Evolutionary conservation across 2,329 filamentous ascomycete species (phyloP), one percentile per base, ranked within the genome.

Genomic region (Colletotrichum tamarilloi): DNA sequence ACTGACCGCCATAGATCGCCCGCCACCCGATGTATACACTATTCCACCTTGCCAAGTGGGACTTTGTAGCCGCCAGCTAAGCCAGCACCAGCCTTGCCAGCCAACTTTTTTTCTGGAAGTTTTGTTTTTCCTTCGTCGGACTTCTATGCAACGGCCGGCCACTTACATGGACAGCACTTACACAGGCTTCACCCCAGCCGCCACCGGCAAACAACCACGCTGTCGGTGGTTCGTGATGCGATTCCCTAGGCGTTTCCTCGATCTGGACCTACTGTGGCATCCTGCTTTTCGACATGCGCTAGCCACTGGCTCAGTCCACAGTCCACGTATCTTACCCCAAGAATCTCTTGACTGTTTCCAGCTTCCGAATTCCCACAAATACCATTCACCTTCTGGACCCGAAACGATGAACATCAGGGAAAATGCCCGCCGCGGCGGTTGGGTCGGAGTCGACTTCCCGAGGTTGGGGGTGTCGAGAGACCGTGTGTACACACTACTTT

Each of bases 1-100:
- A 73, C 74, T 75, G 74, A 75, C 74, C 73, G 74, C 74, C 59
- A 73, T 49, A 58, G 73, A 75, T 75, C 73, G 66, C 69, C 74
- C 65, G 56, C 42, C 68, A 53, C 60, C 62, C 46, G 49, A 65
- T 26, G 16, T 16, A 24, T 11, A 12, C n/a, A 53, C n/a, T 49
- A 60, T 69, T 57, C 67, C 55, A 55, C 60, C 67, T 49, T 26
- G 42, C 35, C 53, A 57, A 70, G 70, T 73, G 70, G 70, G 67
- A 73, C 69, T 69, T 53, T n/a, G 49, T 24, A 22, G 52, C 11
- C 5, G 56, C 59, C 67, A 70, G n/a, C 70, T 58, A 62, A 53
- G n/a, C 22, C 55, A 49, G 42, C 8, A 56, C 59, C 67, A 70
- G 26, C 70, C 57, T 57, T 46, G n/a, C 22, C 55, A 57, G 30